A percentile compares a stretch with the other conserved stretches of the same genome.
These are phyloP conservation scores for Corrigiola litoralis DNA, from an alignment of 179 eudicot genomes.

Conservation along the genomic window DNA sequence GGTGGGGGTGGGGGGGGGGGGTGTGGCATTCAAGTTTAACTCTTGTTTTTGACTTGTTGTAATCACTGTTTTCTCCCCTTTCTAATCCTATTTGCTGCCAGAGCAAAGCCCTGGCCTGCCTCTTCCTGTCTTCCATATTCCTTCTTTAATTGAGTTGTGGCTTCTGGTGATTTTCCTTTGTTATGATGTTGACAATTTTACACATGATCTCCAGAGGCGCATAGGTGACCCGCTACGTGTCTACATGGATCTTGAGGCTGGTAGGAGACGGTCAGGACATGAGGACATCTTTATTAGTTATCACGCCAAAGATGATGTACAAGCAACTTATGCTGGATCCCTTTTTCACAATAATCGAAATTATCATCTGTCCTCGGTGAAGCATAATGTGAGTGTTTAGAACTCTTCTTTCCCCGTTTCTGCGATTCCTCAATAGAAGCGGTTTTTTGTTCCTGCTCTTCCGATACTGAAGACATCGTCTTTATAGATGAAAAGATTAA, in stretches of 20 bases:
- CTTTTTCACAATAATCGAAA: constrained; percentile 89
- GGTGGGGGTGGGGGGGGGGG: no score
- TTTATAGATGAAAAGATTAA: background rate
- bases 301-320: constrained; percentile 95
- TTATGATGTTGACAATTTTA: background rate
- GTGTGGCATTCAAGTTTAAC: background rate
- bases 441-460: background rate
- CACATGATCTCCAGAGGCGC: constrained; percentile 45
- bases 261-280: constrained; percentile 74
- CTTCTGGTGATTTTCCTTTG: background rate
- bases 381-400: constrained; percentile 59
- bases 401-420: background rate
- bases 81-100: background rate
- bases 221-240: constrained; percentile 85
- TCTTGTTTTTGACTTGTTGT: background rate
- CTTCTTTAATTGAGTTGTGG: background rate
- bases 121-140: background rate
- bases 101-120: background rate
- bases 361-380: constrained; percentile 57
- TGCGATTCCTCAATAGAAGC: no score
- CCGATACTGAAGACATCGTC: background rate
- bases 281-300: constrained; percentile 88
- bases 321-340: constrained; percentile 92
- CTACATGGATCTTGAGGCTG: constrained; percentile 98
- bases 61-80: background rate